Conservation (phyloP, 2,329 filamentous ascomycete species). For the Clarireedia monteithiana region DNA sequence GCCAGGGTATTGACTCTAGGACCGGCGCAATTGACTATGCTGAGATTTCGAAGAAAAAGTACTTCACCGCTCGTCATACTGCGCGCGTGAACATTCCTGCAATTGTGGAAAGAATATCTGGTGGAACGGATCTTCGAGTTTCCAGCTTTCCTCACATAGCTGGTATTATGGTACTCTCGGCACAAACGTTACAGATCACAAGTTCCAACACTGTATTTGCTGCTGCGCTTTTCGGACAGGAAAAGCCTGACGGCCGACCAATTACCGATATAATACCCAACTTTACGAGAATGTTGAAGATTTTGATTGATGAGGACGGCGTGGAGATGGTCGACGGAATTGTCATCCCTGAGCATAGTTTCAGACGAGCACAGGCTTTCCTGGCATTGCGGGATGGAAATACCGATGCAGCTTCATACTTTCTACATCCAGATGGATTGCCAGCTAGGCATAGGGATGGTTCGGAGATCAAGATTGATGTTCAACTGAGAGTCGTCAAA, state of each 20-base stretch:
- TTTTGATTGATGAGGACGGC: constrained; percentile 81
- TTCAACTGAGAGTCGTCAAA: constrained; percentile 93
- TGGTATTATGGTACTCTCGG: constrained; percentile 88
- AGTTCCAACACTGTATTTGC: constrained; percentile 96
- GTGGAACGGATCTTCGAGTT: constrained; percentile 66
- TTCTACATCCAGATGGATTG: constrained; percentile 77
- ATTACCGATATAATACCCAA: constrained; percentile 77
- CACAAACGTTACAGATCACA: constrained; percentile 67
- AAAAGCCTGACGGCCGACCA: constrained; percentile 70
- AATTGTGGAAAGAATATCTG: constrained; percentile 65
- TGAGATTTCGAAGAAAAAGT: constrained; percentile 61
- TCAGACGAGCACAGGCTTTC: constrained; percentile 79
- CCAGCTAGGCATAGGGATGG: constrained; percentile 85
- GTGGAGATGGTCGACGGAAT: constrained; percentile 84
- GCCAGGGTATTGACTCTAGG: constrained; percentile 61
- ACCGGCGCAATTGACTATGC: constrained; percentile 72
- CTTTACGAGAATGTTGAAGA: constrained; percentile 75
- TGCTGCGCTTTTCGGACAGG: constrained; percentile 82
- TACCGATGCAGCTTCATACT: constrained; percentile 68
- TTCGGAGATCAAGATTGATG: constrained; percentile 84
- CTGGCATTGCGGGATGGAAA: constrained; percentile 77
- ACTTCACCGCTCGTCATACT: constrained; percentile 77
- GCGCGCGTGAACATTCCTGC: constrained; percentile 77
- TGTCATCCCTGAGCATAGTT: constrained; percentile 92
- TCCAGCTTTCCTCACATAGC: constrained; percentile 97